Base-by-base conservation (phyloP, 176 grass and related monocot species). In the Stipa capillata region DNA sequence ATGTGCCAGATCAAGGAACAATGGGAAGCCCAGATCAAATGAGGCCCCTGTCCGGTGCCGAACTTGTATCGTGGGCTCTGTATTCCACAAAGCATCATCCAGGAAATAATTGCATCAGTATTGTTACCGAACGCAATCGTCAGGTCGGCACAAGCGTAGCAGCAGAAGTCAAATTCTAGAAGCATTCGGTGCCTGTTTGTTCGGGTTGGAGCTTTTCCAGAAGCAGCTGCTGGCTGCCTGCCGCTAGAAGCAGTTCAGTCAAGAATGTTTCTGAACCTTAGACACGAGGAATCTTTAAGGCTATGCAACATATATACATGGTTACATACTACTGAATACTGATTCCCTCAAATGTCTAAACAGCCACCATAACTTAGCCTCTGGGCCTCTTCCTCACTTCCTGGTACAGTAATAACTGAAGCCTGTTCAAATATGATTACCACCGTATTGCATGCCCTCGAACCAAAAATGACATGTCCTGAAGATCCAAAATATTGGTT, bases 261-360 rank as follows among this genome's bases (percentile, higher is more conserved):
- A 49, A 29, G 12, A 77, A 25, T 39, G 67, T 71, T n/a, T 33
- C 32, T 40, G 31, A 55, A 65, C 42, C 39, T 21, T 27, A 24
- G 65, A 17, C 65, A 27, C n/a, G n/a, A 56, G 37, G 33, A 15
- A 25, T 34, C 8, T 18, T 82, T 20, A 11, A 79, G 50, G n/a
- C 27, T 34, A 79, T 29, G 69, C 67, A 74, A 37, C 58, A 79
- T 84, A 79, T 88, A 67, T 84, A 84, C 80, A 87, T n/a, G 56
- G 36, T 36, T 33, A 4, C 65, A 79, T 52, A 40, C 35, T 34
- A 61, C 33, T 49, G 7, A 42, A 18, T 51, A 49, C 14, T 58
- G 2, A 25, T 12, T 13, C 51, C 74, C 17, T 45, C 33, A 84
- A n/a, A n/a, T 76, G 69, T n/a, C 58, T 33, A 79, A 74, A 59